Conservation (phyloP, 257 asterid species). For the Penstemon barbatus region DNA sequence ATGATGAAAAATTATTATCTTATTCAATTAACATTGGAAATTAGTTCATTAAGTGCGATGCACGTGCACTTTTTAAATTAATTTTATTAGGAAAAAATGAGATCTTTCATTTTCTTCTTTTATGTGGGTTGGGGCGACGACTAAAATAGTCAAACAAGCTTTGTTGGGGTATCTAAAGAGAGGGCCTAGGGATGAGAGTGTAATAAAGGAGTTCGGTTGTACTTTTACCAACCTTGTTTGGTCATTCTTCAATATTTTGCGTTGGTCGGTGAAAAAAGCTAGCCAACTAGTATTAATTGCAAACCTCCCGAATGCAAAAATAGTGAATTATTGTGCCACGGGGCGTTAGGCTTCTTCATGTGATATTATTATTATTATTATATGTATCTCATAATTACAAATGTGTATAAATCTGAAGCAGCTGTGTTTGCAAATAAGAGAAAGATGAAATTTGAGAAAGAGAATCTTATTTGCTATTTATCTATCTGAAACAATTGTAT, state of each 20-base stretch:
- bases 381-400: conserved; percentile 17
- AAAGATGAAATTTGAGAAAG: conserved; percentile 32
- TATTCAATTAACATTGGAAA: too few relatives aligned
- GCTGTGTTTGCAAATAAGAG: conserved; percentile 9
- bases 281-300: conserved; percentile 22
- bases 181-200: conserved; percentile 22
- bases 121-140: conserved; percentile 33
- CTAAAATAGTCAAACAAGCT: conserved; percentile 47
- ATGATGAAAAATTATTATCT: too few relatives aligned
- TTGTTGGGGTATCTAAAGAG: conserved; percentile 37
- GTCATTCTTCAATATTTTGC: conserved; percentile 41
- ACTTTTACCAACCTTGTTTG: conserved; percentile 66
- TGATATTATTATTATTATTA: conserved; percentile 33
- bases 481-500: too few relatives aligned
- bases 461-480: too few relatives aligned
- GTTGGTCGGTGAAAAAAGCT: conserved; percentile 61
- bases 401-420: conserved; percentile 18
- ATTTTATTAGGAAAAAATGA: neutral
- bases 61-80: too few relatives aligned
- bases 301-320: neutral
- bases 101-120: conserved; percentile 34
- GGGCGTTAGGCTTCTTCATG: conserved; percentile 46
- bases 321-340: conserved; percentile 37
- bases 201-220: conserved; percentile 62
- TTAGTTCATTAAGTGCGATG: too few relatives aligned